phyloP scores from a whole-genome alignment of 1,139 yeast species.

The Hemisphaericaspora xylofermentans region DNA sequence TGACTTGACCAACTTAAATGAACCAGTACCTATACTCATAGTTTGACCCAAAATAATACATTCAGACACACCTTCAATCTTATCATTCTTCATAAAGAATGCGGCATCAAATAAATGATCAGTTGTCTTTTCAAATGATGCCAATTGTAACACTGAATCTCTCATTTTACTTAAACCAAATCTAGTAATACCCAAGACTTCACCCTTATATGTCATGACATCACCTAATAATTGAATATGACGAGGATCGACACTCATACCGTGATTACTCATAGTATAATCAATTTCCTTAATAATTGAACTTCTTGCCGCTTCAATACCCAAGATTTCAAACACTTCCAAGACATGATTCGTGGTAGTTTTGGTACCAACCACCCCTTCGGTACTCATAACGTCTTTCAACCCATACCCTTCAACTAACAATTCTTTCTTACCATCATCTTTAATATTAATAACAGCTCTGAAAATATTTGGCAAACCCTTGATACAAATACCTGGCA shows the following conservation, averaged over 20 bases:
- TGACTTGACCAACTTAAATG: slow-evolving; percentile 78
- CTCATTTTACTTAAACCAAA: slow-evolving; percentile 98
- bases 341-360: slow-evolving; percentile 90
- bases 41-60: slow-evolving; percentile 97
- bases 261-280: slow-evolving; percentile 98
- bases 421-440: slow-evolving; percentile 83
- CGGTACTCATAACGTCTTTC: slow-evolving; percentile 95
- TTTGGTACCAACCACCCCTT: slow-evolving; percentile 87
- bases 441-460: slow-evolving; percentile 92
- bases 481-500: slow-evolving; percentile 87
- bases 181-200: slow-evolving; percentile 95
- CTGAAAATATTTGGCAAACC: slow-evolving; percentile 90
- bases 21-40: slow-evolving; percentile 96
- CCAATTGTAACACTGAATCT: slow-evolving; percentile 94
- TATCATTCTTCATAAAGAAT: slow-evolving; percentile 93
- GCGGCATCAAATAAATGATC: slow-evolving; percentile 99
- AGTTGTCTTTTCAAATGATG: slow-evolving; percentile 97
- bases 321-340: slow-evolving; percentile 86
- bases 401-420: slow-evolving; percentile 97
- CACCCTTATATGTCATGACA: slow-evolving; percentile 99
- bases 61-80: slow-evolving; percentile 96
- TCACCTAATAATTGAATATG: slow-evolving; percentile 96
- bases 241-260: slow-evolving; percentile 99
- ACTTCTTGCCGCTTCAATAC: slow-evolving; percentile 96
- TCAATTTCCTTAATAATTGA: slow-evolving; percentile 93